Base-by-base conservation (phyloP, 1,284 basidiomycete genomes). In the Anthracocystis setariae region DNA sequence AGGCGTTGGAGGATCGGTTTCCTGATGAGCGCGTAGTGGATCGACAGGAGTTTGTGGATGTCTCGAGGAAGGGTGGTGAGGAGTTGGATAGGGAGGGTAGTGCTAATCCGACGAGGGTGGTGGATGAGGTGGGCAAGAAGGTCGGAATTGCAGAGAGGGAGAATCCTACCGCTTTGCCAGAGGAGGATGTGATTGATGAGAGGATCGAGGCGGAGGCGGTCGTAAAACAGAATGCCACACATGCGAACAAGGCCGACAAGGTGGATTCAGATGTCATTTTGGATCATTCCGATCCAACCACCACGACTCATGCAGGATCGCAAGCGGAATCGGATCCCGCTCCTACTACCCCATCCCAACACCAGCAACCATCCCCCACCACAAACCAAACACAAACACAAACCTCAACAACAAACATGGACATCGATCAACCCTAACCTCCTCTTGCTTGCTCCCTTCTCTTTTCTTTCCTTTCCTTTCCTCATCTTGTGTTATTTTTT, bases 31-130 rank as follows among this genome's bases (percentile, higher is more conserved):
- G 68, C 24, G 46, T 71, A 18, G 68, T 71, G 24, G 58, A 60
- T 2, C 17, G 8, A 3, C 59, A 63, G 23, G 52, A 53, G 32
- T 68, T 72, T 39, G 59, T 48, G 25, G 76, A 81, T 43, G 25
- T 62, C 38, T 46, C 63, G 23, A 50, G 72, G 15, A 60, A 74
- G 37, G 71, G 70, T 1, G 70, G 73, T 35, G 76, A 68, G 15
- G 75, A 78, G 58, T 44, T 81, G 49, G 68, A 71, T 44, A 4
- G 33, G 1, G 68, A 65, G 15, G 52, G 18, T 1, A 55, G 50
- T 15, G 49, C 50, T 3, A 65, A 71, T 23, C 54, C 49, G 3
- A 27, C 35, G 0, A 27, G 68, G 8, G 40, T 71, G 4, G 51
- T 32, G 10, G 61, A 65, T 25, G 51, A 57, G n/a, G 47, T 44